Evolutionary conservation across 352 stramenopile genomes (phyloP).

Genomic region (Pythium chondricola): DNA sequence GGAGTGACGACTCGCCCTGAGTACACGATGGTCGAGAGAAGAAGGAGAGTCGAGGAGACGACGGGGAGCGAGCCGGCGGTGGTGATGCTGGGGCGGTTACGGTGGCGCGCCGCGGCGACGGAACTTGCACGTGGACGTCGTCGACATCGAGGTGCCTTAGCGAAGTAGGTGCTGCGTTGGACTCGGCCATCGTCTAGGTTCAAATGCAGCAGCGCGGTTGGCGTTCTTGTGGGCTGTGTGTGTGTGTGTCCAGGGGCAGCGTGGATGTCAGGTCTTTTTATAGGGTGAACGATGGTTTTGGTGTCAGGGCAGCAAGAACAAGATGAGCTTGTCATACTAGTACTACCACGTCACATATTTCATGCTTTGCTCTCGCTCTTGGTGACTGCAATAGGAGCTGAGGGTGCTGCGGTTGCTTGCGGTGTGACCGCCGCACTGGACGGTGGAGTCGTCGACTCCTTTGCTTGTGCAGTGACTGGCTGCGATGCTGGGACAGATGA

Average conservation of each 20-base stretch:
- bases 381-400: not conserved
- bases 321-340: too few relatives aligned
- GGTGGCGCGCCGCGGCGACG: not conserved
- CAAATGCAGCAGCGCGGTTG: too few relatives aligned
- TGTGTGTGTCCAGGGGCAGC: too few relatives aligned
- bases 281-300: too few relatives aligned
- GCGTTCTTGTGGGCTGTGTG: too few relatives aligned
- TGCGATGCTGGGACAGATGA: not conserved
- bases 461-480: not conserved
- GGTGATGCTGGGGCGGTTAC: not conserved
- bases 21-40: slow-evolving; percentile 1
- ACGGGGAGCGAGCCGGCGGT: not conserved
- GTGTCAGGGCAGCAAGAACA: too few relatives aligned
- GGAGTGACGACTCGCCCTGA: slow-evolving; percentile 21
- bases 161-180: not conserved
- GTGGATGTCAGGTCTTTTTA: too few relatives aligned
- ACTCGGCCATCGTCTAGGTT: too few relatives aligned
- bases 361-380: too few relatives aligned
- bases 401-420: not conserved
- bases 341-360: too few relatives aligned
- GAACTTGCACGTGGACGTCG: slow-evolving; percentile 7
- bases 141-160: slow-evolving; percentile 3
- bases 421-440: too few relatives aligned
- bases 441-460: too few relatives aligned
- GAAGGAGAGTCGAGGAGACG: slow-evolving; percentile 9